These are phyloP conservation scores for Galeopsis tetrahit DNA, from an alignment of 257 asterid genomes.

Conservation along the genomic window DNA sequence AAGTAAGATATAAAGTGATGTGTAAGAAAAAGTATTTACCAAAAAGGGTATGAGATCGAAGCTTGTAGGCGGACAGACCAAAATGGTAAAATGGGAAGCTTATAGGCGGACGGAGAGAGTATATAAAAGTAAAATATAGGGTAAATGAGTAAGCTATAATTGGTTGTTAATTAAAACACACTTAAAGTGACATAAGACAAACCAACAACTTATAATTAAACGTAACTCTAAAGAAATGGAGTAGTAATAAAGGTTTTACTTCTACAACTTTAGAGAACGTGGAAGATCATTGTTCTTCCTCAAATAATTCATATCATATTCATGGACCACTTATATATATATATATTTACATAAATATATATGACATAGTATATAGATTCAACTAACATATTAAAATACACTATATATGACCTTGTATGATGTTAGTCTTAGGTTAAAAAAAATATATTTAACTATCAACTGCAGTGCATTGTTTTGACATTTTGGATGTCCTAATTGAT, in stretches of 20 bases:
- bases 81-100: too few species aligned
- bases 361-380: background rate
- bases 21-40: too few species aligned
- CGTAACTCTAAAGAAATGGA: slow-evolving; percentile 33
- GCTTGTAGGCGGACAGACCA: too few species aligned
- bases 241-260: background rate
- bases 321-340: background rate
- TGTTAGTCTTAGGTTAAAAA: background rate
- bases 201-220: slow-evolving; percentile 33
- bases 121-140: background rate
- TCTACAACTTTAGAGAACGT: slow-evolving; percentile 4
- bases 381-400: slow-evolving; percentile 25
- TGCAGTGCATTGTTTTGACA: background rate
- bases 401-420: background rate
- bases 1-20: too few species aligned
- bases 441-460: background rate
- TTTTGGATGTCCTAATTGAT: background rate
- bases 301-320: background rate
- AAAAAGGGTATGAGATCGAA: too few species aligned
- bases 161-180: slow-evolving; percentile 31
- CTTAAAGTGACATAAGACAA: slow-evolving; percentile 37
- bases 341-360: background rate
- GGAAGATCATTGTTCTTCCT: slow-evolving; percentile 29
- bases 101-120: too few species aligned
- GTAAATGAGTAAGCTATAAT: slow-evolving; percentile 13